Conservation (phyloP, 2,329 filamentous ascomycete genomes). For the Epichloe sibirici region DNA sequence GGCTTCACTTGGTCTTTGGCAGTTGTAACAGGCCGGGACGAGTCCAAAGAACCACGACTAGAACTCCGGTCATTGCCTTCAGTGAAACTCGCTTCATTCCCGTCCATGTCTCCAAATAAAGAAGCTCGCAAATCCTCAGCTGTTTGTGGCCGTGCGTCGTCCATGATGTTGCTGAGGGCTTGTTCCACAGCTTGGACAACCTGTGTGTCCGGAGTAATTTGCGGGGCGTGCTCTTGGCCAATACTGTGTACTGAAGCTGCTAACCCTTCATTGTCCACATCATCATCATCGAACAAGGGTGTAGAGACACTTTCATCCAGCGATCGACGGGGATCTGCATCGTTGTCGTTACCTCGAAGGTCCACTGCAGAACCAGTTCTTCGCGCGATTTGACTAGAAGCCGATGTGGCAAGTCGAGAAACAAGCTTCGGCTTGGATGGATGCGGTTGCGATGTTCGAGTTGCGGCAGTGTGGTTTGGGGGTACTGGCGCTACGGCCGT, state of each 20-base stretch:
- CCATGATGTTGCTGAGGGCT: slow-evolving; percentile 85
- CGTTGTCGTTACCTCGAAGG: slow-evolving; percentile 25
- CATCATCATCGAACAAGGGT: slow-evolving; percentile 72
- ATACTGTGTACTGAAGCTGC: slow-evolving; percentile 65
- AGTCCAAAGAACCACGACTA: slow-evolving; percentile 49
- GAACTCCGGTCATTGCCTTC: slow-evolving; percentile 47
- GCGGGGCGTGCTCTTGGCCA: slow-evolving; percentile 49
- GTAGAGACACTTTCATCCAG: slow-evolving; percentile 47
- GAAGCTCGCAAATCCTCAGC: slow-evolving; percentile 54
- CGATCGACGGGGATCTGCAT: slow-evolving; percentile 47
- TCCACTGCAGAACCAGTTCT: slow-evolving; percentile 38
- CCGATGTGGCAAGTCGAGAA: slow-evolving; percentile 26
- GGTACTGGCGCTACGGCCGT: slow-evolving; percentile 1
- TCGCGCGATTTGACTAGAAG: slow-evolving; percentile 23
- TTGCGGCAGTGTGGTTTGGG: slow-evolving; percentile 11
- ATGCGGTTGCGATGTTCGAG: slow-evolving; percentile 24
- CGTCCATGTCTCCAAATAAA: slow-evolving; percentile 38
- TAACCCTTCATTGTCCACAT: slow-evolving; percentile 58
- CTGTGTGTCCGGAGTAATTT: slow-evolving; percentile 54
- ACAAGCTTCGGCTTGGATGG: slow-evolving; percentile 31
- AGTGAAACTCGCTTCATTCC: slow-evolving; percentile 35
- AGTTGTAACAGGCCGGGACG: slow-evolving; percentile 15
- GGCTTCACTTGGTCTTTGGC: slow-evolving; percentile 53
- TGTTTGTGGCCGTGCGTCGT: slow-evolving; percentile 54
- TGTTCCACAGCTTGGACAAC: slow-evolving; percentile 90